Evolutionary conservation across 495 filamentous ascomycete genomes (phyloP), one percentile per base, ranked within the genome.

Genomic region (Penicillium waksmanii): DNA sequence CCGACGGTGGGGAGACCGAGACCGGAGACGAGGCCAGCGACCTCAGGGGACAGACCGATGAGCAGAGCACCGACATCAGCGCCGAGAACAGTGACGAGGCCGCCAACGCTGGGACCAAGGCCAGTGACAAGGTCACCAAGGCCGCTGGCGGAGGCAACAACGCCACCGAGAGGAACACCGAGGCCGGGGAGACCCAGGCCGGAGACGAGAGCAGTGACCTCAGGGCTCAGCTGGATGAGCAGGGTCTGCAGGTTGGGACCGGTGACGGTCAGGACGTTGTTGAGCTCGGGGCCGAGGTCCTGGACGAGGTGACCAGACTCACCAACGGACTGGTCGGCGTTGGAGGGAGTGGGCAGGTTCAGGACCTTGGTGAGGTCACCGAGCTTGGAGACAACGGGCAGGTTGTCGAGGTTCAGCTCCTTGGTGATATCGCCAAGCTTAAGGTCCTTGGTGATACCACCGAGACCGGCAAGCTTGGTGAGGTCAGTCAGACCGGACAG

Each of bases 11-110:
- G 56, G 56, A 70, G 70, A 53, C 68, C 68, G 11, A 74, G 68
- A 57, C 72, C 70, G 36, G 62, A 64, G 60, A 74, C 62, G 60
- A 73, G 68, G 47, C 56, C 61, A 47, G 72, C 54, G 19, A 74
- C 64, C 56, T 74, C 72, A 38, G 72, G 72, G 61, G 68, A 73
- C 55, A 74, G 68, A 51, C 65, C 55, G 35, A 74, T 57, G 55
- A 74, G 72, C 46, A 74, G 70, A 48, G 61, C 63, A 54, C 62
- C 56, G 51, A 63, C 65, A 33, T 71, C 66, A 56, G 65, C 66
- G 51, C 72, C 72, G 46, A 67, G 59, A 56, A 73, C 66, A 56
- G 66, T 70, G 56, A 74, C 65, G 58, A 70, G 67, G 31, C 64
- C 66, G 40, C 72, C 67, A 36, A 72, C 63, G 40, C 57, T 36